Conservation (phyloP, 2,329 filamentous ascomycete genomes). For the Diaporthe ilicicola region DNA sequence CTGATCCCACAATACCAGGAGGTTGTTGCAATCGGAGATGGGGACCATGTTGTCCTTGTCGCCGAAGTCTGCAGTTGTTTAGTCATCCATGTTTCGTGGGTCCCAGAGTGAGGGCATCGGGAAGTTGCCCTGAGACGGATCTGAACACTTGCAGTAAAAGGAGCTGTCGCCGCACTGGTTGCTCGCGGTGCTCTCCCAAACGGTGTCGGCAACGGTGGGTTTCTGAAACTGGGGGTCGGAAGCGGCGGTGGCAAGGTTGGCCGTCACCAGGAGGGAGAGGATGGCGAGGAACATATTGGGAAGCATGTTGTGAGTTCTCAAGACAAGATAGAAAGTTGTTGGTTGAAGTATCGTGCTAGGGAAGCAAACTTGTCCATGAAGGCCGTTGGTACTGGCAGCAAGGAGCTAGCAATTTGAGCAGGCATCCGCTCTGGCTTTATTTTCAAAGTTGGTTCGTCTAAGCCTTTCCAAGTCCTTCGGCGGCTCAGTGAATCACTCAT, state of each 20-base stretch:
- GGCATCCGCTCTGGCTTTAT: background rate
- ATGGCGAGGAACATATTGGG: background rate
- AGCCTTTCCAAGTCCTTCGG: background rate
- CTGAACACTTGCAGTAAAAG: background rate
- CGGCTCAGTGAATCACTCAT: background rate
- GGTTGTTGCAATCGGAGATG: conserved; percentile 8
- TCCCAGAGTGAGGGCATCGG: background rate
- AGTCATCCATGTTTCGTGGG: background rate
- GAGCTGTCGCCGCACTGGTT: conserved; percentile 8
- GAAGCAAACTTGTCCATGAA: too few relatives aligned
- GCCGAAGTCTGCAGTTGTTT: background rate
- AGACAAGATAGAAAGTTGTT: background rate
- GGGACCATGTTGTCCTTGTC: background rate
- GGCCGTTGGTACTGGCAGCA: too few relatives aligned
- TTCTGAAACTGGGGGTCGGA: conserved; percentile 12
- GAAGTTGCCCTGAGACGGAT: too few relatives aligned
- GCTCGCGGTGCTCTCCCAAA: background rate
- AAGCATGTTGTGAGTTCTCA: background rate
- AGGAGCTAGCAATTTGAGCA: background rate
- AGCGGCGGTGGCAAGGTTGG: background rate
- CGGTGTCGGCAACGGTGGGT: background rate
- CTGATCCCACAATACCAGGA: background rate
- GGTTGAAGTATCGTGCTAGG: background rate
- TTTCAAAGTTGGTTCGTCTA: background rate
- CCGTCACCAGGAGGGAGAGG: background rate